Evolutionary conservation across 345 rosid species (phyloP), one percentile per base, ranked within the genome.

Genomic region (Populus pruinosa): DNA sequence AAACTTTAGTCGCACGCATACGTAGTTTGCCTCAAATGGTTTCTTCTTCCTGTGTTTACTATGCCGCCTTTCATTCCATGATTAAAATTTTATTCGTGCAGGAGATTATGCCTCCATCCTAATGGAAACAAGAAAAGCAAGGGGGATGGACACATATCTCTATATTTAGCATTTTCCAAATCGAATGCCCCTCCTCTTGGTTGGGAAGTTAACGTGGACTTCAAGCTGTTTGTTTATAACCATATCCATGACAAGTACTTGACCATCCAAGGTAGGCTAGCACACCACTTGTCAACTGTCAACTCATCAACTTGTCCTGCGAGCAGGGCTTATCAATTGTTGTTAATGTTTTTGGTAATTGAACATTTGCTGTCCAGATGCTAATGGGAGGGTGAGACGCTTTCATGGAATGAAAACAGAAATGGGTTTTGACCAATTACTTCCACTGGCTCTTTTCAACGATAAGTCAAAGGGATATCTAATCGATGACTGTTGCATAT

Each of bases 181-280:
- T 23, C 64, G n/a, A 67, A 65, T 65, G 2, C 44, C 14, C 2
- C 33, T 16, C 77, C 55, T n/a, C 8, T 50, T 0, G n/a, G 39
- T 2, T 13, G 5, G 47, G 72, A 35, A 10, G 72, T 76, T 16
- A 49, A 76, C 56, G 78, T 36, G 8, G 12, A 13, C 23, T 67
- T 76, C 49, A 76, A 68, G 61, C 9, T 76, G 66, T 67, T 76
- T 53, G 50, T 76, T 33, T 76, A 67, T 67, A 53, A 76, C 36
- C 78, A 76, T 6, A n/a, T 67, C 14, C 35, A 23, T 0, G 78
- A 76, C 20, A 33, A 49, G 17, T 76, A 67, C 70, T 36, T 76
- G 65, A 21, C 39, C 10, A 21, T 76, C 62, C 71, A 67, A 76
- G 72, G 78, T 76, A 49, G 7, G 64, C 29, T 3, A 59, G 16